These are phyloP conservation scores for Penicillium sclerotigenum DNA, from an alignment of 2,329 filamentous ascomycete species.

Conservation along the genomic window DNA sequence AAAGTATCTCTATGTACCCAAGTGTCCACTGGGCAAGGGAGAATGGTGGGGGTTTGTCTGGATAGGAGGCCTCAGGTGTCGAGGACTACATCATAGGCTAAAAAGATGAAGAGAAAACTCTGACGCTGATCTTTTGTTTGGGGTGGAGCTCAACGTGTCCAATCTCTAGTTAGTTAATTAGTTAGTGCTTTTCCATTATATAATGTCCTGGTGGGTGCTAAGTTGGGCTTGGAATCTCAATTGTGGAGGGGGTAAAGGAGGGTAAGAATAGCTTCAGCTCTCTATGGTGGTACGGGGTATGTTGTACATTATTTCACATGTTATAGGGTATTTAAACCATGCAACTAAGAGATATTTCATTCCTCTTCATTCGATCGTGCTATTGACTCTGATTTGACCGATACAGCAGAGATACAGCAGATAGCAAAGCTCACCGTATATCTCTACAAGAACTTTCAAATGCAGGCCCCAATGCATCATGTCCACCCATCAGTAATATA, in stretches of 20 bases:
- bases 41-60: neutral
- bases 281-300: neutral
- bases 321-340: neutral
- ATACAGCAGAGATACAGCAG: neutral
- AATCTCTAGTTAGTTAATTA: no score
- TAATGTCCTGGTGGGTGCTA: neutral
- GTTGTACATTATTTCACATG: neutral
- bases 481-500: neutral
- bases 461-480: neutral
- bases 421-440: neutral
- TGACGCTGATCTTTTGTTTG: conserved; percentile 9
- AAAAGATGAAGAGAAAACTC: conserved; percentile 4
- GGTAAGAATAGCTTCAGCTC: neutral
- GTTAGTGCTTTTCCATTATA: neutral
- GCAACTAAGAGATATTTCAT: neutral
- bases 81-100: neutral
- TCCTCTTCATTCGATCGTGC: neutral
- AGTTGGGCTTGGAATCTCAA: neutral
- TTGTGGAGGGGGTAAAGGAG: neutral
- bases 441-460: neutral
- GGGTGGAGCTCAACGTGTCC: neutral
- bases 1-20: conserved; percentile 7
- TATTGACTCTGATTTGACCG: neutral
- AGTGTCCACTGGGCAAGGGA: conserved; percentile 1
- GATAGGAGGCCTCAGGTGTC: neutral